Conservation (phyloP, 2,329 filamentous ascomycete species). For the Parastagonospora avenae region DNA sequence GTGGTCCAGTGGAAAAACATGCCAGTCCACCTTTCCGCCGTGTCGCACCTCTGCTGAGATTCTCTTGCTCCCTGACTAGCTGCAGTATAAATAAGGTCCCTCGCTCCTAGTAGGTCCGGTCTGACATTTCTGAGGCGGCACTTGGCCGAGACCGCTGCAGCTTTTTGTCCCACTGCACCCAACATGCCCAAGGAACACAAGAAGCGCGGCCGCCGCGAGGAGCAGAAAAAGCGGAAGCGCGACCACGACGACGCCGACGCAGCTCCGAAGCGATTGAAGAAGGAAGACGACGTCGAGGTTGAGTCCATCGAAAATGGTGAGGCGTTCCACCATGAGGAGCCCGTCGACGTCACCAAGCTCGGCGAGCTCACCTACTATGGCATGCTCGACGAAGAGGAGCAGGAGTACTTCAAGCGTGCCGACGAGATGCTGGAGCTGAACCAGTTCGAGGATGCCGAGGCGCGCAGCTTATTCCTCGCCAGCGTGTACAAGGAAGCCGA, state of each 20-base stretch:
- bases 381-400: slow-evolving; percentile 88
- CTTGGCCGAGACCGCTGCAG: slow-evolving; percentile 18
- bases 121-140: not conserved
- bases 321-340: slow-evolving; percentile 27
- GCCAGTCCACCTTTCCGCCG: not conserved
- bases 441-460: slow-evolving; percentile 77
- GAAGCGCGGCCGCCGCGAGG: slow-evolving; percentile 62
- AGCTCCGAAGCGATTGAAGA: slow-evolving; percentile 42
- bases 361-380: slow-evolving; percentile 83
- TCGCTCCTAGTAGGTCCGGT: not conserved
- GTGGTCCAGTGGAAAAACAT: not conserved
- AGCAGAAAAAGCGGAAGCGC: slow-evolving; percentile 54
- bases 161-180: slow-evolving; percentile 15
- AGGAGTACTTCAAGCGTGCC: slow-evolving; percentile 91
- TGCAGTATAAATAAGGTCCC: not conserved
- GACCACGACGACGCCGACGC: slow-evolving; percentile 41
- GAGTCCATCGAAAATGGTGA: slow-evolving; percentile 17
- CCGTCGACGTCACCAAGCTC: slow-evolving; percentile 39
- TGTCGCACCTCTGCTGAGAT: slow-evolving; percentile 2
- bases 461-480: slow-evolving; percentile 62
- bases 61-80: not conserved
- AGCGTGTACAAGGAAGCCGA: slow-evolving; percentile 86
- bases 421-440: slow-evolving; percentile 90
- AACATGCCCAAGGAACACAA: slow-evolving; percentile 65
- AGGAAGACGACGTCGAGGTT: slow-evolving; percentile 23